These are phyloP conservation scores for Pseudogymnoascus sp. DNA, from an alignment of 2,329 filamentous ascomycete species.

Conservation along the genomic window DNA sequence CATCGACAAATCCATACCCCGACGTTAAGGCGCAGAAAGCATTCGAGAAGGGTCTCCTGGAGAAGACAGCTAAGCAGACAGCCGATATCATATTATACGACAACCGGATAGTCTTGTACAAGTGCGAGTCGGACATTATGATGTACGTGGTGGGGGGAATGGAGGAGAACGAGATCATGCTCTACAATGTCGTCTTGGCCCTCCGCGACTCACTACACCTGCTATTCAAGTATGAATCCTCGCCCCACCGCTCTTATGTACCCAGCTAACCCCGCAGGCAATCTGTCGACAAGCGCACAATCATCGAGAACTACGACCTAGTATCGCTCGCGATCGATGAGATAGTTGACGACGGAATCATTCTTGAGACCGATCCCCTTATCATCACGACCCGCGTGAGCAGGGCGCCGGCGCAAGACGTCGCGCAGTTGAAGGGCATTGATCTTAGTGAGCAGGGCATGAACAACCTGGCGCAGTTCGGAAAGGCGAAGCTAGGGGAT, in stretches of 20 bases:
- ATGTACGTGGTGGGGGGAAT: constrained; percentile 83
- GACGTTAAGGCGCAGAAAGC: constrained; percentile 89
- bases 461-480: constrained; percentile 88
- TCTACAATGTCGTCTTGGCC: constrained; percentile 92
- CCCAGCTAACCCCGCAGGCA: constrained; percentile 47
- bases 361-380: constrained; percentile 93
- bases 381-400: constrained; percentile 89
- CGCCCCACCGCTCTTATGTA: background rate
- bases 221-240: constrained; percentile 67
- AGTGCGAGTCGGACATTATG: constrained; percentile 96
- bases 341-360: constrained; percentile 89
- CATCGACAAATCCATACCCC: constrained; percentile 65
- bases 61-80: constrained; percentile 93
- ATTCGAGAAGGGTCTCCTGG: constrained; percentile 90
- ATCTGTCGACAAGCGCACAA: constrained; percentile 93
- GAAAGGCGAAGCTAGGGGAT: constrained; percentile 84
- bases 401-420: constrained; percentile 82
- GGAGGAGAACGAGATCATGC: constrained; percentile 93
- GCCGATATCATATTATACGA: constrained; percentile 97
- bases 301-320: constrained; percentile 97
- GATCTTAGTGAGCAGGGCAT: constrained; percentile 93
- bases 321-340: constrained; percentile 92
- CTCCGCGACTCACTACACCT: constrained; percentile 83
- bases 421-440: constrained; percentile 80
- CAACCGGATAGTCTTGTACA: constrained; percentile 92